Evolutionary conservation across 305 asterid species (phyloP).

Genomic region (Petunia hybrid): DNA sequence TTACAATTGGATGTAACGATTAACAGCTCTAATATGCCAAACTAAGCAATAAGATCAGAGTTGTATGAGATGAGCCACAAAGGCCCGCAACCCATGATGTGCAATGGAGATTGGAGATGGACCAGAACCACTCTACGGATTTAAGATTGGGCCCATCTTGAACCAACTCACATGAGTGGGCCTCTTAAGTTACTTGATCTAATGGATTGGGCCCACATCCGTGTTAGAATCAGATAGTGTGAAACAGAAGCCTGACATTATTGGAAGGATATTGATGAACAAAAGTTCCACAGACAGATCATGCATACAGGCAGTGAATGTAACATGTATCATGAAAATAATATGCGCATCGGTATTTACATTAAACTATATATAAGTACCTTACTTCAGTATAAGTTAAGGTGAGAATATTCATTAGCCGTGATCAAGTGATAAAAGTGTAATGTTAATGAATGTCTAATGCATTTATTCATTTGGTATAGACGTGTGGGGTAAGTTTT

Average conservation of each 20-base stretch:
- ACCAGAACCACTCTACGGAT: constrained; percentile 6
- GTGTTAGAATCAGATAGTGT: constrained; percentile 5
- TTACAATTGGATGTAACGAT: background rate
- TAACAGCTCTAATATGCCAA: background rate
- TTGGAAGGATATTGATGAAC: background rate
- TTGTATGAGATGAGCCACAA: background rate
- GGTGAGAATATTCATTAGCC: background rate
- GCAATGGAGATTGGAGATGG: background rate
- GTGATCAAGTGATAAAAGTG: background rate
- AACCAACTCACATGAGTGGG: constrained; percentile 29
- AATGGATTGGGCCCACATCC: background rate
- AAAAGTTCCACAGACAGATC: background rate
- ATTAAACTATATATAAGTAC: background rate
- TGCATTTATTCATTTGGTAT: background rate
- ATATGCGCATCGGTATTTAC: background rate
- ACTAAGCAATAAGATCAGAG: constrained; percentile 7
- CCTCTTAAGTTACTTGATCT: constrained; percentile 16
- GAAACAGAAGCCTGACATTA: background rate
- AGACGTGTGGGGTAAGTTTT: background rate
- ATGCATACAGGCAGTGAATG: too few species aligned
- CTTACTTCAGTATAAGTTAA: background rate
- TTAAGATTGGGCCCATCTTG: constrained; percentile 1
- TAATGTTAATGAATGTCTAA: background rate
- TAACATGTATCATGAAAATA: too few species aligned
- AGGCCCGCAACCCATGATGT: constrained; percentile 36